Evolutionary conservation across 2,329 filamentous ascomycete genomes (phyloP), one percentile per base, ranked within the genome.

Genomic region (Magnaporthiopsis poae): DNA sequence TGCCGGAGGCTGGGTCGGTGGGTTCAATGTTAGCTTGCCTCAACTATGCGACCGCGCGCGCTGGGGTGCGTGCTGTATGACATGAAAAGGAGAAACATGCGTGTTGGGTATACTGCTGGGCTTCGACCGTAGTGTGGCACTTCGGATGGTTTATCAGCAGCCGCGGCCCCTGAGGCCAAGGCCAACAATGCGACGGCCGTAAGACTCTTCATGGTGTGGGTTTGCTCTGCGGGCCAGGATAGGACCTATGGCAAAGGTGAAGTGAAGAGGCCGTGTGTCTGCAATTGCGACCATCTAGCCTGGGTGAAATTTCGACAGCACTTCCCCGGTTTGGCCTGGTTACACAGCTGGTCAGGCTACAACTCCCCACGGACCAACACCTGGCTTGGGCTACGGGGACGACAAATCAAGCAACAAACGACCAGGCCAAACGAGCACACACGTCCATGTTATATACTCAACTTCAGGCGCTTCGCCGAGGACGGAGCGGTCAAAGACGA

Each of bases 121-220:
- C 75, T 77, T 64, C 70, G 74, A 33, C 75, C 75, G 60, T 77
- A 76, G 66, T 72, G 76, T 1, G 75, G 74, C 21, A 75, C 63
- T 60, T 76, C 73, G 4, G 72, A 73, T 12, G 68, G 68, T 31
- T 63, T 66, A 7, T 66, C 59, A n/a, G 64, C 65, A 18, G 62
- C 29, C 5, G 33, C 46, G 46, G 8, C 21, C n/a, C 46, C 46
- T 5, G 46, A 56, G 46, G 46, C 46, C 46, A 56, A 3, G 2
- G 46, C 21, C 46, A 56, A 11, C 8, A 56, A 56, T n/a, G 46
- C n/a, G 18, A 56, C 21, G 46, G 21, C 46, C n/a, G 46, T 56
- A 9, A 56, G 21, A 21, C 46, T 56, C 46, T n/a, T 56, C 46
- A 56, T 56, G 5, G 46, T 56, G 21, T 21, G 9, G 7, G 7